Evolutionary conservation across 495 filamentous ascomycete species (phyloP).

Genomic region (Xylaria bambusicola): DNA sequence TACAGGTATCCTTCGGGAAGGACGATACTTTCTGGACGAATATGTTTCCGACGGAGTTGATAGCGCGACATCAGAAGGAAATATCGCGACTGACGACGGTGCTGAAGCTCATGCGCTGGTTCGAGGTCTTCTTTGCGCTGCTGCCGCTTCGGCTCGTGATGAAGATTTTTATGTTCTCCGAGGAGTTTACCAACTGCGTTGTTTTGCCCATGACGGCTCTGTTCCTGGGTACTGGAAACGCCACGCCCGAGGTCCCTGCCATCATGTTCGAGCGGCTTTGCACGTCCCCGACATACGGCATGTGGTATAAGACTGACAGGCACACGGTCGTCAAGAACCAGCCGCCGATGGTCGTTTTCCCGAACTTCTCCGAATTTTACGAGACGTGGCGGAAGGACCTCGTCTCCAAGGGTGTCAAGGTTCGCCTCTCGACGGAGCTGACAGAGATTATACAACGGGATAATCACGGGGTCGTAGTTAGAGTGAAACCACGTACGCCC

Average conservation of each 20-base stretch:
- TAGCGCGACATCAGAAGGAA: slow-evolving; percentile 63
- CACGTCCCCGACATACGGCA: slow-evolving; percentile 69
- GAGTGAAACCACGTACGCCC: slow-evolving; percentile 28
- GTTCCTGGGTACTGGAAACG: slow-evolving; percentile 79
- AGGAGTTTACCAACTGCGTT: slow-evolving; percentile 74
- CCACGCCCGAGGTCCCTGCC: slow-evolving; percentile 73
- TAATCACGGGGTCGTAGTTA: slow-evolving; percentile 59
- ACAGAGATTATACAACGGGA: slow-evolving; percentile 57
- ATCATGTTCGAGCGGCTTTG: slow-evolving; percentile 76
- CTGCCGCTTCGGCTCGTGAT: slow-evolving; percentile 72
- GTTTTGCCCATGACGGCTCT: slow-evolving; percentile 72
- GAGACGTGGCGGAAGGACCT: slow-evolving; percentile 66
- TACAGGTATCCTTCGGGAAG: slow-evolving; percentile 83
- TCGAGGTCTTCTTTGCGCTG: slow-evolving; percentile 70
- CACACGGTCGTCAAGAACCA: slow-evolving; percentile 64
- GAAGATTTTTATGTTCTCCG: slow-evolving; percentile 68
- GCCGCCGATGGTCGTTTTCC: slow-evolving; percentile 82
- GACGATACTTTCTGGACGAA: slow-evolving; percentile 80
- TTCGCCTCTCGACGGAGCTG: slow-evolving; percentile 66
- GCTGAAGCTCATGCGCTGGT: slow-evolving; percentile 67
- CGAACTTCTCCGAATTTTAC: slow-evolving; percentile 72
- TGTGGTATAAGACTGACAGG: slow-evolving; percentile 72
- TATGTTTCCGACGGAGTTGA: slow-evolving; percentile 69
- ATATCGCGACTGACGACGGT: slow-evolving; percentile 60
- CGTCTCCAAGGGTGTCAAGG: slow-evolving; percentile 59